A percentile compares a stretch with the other conserved stretches of the same genome.
Evolutionary conservation across 2,329 filamentous ascomycete genomes (phyloP).

Genomic region (Alternaria dauci): DNA sequence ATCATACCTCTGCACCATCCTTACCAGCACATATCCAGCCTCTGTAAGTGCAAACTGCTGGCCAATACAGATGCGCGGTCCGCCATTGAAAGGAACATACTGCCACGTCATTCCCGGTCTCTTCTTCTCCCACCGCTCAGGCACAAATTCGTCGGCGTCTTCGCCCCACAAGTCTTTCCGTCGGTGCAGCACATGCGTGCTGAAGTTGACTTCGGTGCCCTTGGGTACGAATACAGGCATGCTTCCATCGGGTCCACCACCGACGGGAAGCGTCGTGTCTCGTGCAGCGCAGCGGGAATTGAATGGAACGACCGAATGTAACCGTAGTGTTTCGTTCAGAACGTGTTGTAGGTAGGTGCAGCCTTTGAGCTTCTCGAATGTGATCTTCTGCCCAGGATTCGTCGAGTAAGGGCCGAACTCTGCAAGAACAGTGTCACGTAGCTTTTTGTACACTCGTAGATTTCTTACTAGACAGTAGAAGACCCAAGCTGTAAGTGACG

Average conservation of each 20-base stretch:
- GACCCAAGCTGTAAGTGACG: slow-evolving; percentile 54
- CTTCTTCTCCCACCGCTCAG: slow-evolving; percentile 33
- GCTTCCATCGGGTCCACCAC: slow-evolving; percentile 35
- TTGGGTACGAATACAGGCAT: slow-evolving; percentile 35
- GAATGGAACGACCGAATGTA: slow-evolving; percentile 32
- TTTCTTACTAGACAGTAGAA: slow-evolving; percentile 40
- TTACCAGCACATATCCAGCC: slow-evolving; percentile 19
- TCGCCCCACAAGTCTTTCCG: slow-evolving; percentile 30
- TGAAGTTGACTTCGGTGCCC: slow-evolving; percentile 21
- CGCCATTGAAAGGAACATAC: slow-evolving; percentile 38
- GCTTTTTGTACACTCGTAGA: slow-evolving; percentile 46
- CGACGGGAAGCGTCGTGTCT: slow-evolving; percentile 39
- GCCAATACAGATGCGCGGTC: slow-evolving; percentile 33
- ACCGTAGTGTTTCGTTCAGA: slow-evolving; percentile 36
- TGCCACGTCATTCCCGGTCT: slow-evolving; percentile 21
- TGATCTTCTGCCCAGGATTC: background rate
- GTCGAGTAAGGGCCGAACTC: slow-evolving; percentile 47
- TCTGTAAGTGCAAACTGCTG: slow-evolving; percentile 33
- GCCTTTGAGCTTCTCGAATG: slow-evolving; percentile 18
- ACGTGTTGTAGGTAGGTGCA: slow-evolving; percentile 30
- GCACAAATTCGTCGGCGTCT: slow-evolving; percentile 34
- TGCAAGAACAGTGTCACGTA: slow-evolving; percentile 46
- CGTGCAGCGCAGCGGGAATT: slow-evolving; percentile 31
- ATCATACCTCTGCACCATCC: slow-evolving; percentile 9
- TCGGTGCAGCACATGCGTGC: slow-evolving; percentile 28